phyloP scores from a whole-genome alignment of 495 filamentous ascomycete genomes.

The Letharia columbiana region DNA sequence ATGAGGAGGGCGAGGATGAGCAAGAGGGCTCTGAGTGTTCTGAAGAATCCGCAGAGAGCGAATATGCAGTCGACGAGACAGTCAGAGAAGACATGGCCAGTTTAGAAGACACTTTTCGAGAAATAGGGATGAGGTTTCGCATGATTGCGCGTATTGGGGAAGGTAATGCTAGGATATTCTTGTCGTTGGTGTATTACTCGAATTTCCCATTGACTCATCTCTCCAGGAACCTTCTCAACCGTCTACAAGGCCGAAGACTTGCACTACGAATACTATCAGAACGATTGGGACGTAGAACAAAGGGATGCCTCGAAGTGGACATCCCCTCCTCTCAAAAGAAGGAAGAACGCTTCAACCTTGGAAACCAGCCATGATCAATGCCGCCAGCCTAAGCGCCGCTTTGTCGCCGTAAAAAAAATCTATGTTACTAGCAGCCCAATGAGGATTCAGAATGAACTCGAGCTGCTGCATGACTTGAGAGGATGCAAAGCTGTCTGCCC shows the following conservation, averaged over 20 bases:
- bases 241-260: conserved; percentile 98
- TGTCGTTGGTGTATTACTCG: neutral
- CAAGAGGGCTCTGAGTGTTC: conserved; percentile 29
- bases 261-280: conserved; percentile 72
- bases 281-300: conserved; percentile 74
- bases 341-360: conserved; percentile 29
- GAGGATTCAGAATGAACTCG: conserved; percentile 93
- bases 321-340: conserved; percentile 49
- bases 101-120: conserved; percentile 70
- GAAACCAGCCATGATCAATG: conserved; percentile 25
- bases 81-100: conserved; percentile 80
- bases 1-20: conserved; percentile 26
- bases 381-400: conserved; percentile 47
- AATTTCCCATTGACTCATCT: neutral
- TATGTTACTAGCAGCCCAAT: conserved; percentile 92
- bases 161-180: conserved; percentile 44
- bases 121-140: conserved; percentile 74
- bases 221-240: conserved; percentile 84
- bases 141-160: conserved; percentile 96
- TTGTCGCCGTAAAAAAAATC: conserved; percentile 97
- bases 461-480: conserved; percentile 84
- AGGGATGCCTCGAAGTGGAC: conserved; percentile 54
- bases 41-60: conserved; percentile 43
- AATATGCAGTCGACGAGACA: conserved; percentile 59
- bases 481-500: conserved; percentile 80